Evolutionary conservation across 2,329 filamentous ascomycete genomes (phyloP).

Genomic region (Graphilbum ipis-grandicollis): DNA sequence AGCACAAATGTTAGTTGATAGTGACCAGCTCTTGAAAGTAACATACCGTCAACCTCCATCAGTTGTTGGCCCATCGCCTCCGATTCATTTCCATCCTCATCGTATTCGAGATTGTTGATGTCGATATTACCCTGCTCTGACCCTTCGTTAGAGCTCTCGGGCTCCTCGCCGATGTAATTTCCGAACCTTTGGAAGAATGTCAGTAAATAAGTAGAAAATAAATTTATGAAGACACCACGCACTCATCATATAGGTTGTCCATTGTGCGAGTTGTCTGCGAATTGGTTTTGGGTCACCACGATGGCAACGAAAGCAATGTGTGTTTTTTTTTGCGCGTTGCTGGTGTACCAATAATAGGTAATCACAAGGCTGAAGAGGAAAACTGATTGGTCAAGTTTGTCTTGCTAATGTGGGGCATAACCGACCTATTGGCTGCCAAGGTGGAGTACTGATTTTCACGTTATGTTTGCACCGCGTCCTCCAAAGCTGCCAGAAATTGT

Average conservation of each 20-base stretch:
- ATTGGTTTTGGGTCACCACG: no score
- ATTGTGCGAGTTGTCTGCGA: conserved; percentile 20
- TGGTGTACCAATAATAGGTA: not conserved
- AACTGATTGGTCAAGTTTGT: not conserved
- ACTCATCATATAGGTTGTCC: conserved; percentile 98
- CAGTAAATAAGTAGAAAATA: not conserved
- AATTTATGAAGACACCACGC: conserved; percentile 11
- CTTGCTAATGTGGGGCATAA: no score
- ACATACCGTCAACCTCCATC: conserved; percentile 78
- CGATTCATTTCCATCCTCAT: conserved; percentile 49
- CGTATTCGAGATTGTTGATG: conserved; percentile 64
- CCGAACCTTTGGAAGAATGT: conserved; percentile 51
- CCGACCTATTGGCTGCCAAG: no score
- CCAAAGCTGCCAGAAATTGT: no score
- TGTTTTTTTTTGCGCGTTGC: not conserved
- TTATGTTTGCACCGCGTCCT: no score
- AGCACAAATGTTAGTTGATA: not conserved
- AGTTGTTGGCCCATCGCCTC: conserved; percentile 58
- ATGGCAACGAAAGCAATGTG: no score
- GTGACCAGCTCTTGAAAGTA: not conserved
- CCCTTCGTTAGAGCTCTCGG: conserved; percentile 67
- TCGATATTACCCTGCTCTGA: conserved; percentile 55
- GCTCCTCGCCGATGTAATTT: conserved; percentile 93
- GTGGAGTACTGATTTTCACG: no score
- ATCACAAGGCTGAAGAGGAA: no score